Conservation (phyloP, 768 basidiomycete species). For the Russula ochroleuca region DNA sequence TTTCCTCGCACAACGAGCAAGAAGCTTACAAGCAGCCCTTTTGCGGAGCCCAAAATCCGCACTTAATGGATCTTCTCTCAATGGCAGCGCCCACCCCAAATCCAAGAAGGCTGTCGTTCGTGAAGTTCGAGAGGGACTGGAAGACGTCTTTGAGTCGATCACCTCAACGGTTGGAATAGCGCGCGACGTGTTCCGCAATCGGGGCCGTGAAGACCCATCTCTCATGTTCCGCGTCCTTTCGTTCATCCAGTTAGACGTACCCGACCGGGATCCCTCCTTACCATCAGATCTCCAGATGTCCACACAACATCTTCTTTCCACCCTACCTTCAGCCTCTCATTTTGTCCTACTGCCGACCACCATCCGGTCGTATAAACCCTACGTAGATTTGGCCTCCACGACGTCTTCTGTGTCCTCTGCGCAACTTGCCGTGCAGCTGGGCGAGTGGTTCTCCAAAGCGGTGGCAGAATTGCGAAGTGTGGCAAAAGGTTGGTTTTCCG, state of each 20-base stretch:
- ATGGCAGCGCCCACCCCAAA: conserved; percentile 21
- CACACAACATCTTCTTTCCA: conserved; percentile 61
- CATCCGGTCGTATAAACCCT: conserved; percentile 79
- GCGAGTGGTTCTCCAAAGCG: conserved; percentile 62
- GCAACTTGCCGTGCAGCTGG: conserved; percentile 45
- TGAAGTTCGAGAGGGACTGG: conserved; percentile 52
- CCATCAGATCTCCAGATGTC: conserved; percentile 56
- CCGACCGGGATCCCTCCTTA: conserved; percentile 32
- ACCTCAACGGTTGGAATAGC: conserved; percentile 55
- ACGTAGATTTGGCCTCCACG: conserved; percentile 64
- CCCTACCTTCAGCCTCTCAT: conserved; percentile 79
- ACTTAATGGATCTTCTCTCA: conserved; percentile 15
- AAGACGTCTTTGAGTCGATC: conserved; percentile 51
- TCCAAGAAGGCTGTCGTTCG: conserved; percentile 40
- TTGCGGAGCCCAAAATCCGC: conserved; percentile 26
- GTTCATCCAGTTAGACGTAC: conserved; percentile 54
- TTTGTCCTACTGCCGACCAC: conserved; percentile 68
- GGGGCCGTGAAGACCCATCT: conserved; percentile 35
- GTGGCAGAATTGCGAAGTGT: conserved; percentile 43
- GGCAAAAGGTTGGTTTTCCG: conserved; percentile 53
- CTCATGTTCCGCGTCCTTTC: conserved; percentile 56
- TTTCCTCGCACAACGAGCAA: conserved; percentile 67
- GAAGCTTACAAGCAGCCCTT: conserved; percentile 45
- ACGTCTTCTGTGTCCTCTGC: conserved; percentile 47
- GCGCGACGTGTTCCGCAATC: conserved; percentile 52